A percentile compares a stretch with the other conserved stretches of the same genome.
Conservation (phyloP, 345 rosid genomes). For the Ceriops decandra region DNA sequence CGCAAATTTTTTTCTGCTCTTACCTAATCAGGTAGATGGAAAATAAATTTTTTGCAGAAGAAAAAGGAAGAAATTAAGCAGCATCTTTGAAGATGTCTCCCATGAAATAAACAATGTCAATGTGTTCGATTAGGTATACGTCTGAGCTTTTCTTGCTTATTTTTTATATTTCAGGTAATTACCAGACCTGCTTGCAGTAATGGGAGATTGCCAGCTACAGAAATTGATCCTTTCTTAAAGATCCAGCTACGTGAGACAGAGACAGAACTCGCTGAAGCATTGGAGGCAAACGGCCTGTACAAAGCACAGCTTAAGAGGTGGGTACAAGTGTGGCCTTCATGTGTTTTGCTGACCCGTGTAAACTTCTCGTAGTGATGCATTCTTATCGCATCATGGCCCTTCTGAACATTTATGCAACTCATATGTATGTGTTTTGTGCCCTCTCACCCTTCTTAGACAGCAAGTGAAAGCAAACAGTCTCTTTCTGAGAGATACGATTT, state of each 20-base stretch:
- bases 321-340: not conserved
- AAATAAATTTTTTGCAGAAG: not conserved
- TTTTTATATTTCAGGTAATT: conserved; percentile 29
- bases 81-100: not conserved
- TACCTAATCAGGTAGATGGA: not conserved
- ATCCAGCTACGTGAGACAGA: conserved; percentile 46
- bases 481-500: no score
- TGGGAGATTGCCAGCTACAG: conserved; percentile 19
- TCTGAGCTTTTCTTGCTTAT: not conserved
- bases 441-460: not conserved
- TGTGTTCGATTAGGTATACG: not conserved
- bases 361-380: not conserved
- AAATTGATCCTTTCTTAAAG: conserved; percentile 34
- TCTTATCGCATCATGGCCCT: not conserved
- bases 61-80: not conserved
- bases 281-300: conserved; percentile 53
- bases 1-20: not conserved
- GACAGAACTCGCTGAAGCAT: conserved; percentile 49
- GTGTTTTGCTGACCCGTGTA: not conserved
- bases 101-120: not conserved
- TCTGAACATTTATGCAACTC: not conserved
- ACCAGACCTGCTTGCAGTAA: conserved; percentile 7
- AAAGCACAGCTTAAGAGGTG: conserved; percentile 55
- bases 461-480: not conserved
- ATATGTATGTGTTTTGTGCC: not conserved